Percentiles rank a stretch among this genome's conserved stretches.
Conservation (phyloP, 108 stramenopile genomes). For the Skeletonema grethae region DNA sequence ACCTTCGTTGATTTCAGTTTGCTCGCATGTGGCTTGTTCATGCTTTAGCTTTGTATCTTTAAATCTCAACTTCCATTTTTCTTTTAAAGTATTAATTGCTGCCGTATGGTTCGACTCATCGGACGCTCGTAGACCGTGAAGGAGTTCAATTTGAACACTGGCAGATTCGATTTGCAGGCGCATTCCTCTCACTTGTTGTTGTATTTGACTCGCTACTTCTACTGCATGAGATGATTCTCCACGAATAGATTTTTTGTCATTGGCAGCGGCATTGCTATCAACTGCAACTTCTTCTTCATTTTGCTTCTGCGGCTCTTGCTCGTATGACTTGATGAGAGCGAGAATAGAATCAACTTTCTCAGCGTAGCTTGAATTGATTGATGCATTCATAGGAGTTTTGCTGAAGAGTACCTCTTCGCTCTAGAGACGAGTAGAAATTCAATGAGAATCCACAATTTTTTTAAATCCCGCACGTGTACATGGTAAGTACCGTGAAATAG, state of each 20-base stretch:
- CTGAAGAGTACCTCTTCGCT: too few species aligned
- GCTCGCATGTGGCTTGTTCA: conserved; percentile 14
- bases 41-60: conserved; percentile 20
- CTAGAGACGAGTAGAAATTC: too few species aligned
- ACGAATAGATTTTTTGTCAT: background rate
- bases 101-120: conserved; percentile 22
- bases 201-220: background rate
- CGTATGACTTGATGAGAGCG: background rate
- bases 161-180: background rate
- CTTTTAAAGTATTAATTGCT: conserved; percentile 25
- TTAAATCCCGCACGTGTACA: too few species aligned
- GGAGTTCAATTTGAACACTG: background rate
- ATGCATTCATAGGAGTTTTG: too few species aligned
- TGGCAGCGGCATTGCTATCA: background rate
- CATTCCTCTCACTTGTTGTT: background rate
- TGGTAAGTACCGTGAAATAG: too few species aligned
- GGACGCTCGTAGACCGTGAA: background rate
- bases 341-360: conserved; percentile 1
- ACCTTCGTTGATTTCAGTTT: conserved; percentile 9
- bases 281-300: background rate
- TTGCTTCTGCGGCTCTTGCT: background rate
- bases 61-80: conserved; percentile 18
- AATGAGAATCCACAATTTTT: too few species aligned
- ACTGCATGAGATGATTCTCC: background rate
- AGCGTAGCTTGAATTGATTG: background rate